These are phyloP conservation scores for Phaeosphaeriaceae sp. DNA, from an alignment of 2,329 filamentous ascomycete genomes.

Conservation along the genomic window DNA sequence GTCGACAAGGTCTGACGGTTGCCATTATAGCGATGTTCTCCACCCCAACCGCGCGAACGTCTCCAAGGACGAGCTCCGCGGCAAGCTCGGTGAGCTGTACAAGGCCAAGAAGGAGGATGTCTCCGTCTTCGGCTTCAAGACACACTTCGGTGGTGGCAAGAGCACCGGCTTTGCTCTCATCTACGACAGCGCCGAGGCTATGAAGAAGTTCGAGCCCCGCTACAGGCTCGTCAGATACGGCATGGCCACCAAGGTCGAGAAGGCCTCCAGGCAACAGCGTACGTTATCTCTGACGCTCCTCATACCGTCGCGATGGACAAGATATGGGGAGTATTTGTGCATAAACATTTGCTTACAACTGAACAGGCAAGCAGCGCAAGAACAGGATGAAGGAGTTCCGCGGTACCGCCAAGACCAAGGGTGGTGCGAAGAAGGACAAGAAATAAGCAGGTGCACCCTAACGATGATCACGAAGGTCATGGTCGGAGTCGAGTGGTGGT, in stretches of 20 bases:
- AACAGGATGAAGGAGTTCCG: conserved; percentile 99
- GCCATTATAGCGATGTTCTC: conserved; percentile 85
- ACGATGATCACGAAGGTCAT: conserved; percentile 39
- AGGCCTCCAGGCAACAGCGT: conserved; percentile 98
- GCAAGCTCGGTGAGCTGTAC: conserved; percentile 94
- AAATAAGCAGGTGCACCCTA: conserved; percentile 50
- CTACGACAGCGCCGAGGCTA: conserved; percentile 96
- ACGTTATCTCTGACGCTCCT: conserved; percentile 59
- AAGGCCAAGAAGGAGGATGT: conserved; percentile 98
- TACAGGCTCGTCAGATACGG: conserved; percentile 97
- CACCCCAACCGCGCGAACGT: conserved; percentile 98
- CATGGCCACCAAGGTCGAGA: conserved; percentile 92
- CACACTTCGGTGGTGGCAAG: conserved; percentile 99
- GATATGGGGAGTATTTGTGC: conserved; percentile 7
- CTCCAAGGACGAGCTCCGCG: conserved; percentile 97
- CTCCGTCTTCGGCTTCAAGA: conserved; percentile 97
- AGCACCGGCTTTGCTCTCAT: conserved; percentile 98
- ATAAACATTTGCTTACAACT: background rate
- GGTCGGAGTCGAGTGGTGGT: conserved; percentile 40
- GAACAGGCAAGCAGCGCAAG: conserved; percentile 99
- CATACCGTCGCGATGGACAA: conserved; percentile 5
- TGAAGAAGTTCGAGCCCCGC: conserved; percentile 99
- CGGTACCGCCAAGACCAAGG: conserved; percentile 98
- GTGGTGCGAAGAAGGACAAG: conserved; percentile 90
- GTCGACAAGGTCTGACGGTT: conserved; percentile 38